Conservation (phyloP, 176 grass and related monocot genomes). For the Raddia guianensis region DNA sequence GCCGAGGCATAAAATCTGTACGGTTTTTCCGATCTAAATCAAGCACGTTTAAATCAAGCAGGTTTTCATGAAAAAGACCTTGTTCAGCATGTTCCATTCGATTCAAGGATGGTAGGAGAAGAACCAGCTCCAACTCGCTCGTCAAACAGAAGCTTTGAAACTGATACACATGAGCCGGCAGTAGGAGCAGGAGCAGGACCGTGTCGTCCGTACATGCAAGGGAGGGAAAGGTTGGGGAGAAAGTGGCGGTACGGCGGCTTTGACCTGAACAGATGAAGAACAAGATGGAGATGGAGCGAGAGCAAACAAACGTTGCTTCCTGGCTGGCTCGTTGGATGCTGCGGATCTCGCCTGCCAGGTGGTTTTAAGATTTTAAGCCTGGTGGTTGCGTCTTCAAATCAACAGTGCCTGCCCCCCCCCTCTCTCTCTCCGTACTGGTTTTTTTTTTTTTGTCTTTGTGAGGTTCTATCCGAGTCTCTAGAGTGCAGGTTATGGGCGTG, state of each 20-base stretch:
- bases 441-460: no score
- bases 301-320: neutral
- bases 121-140: neutral
- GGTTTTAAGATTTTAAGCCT: neutral
- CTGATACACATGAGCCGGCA: neutral
- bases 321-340: neutral
- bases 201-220: neutral
- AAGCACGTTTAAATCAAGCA: no score
- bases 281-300: neutral
- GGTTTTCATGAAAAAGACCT: no score
- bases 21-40: no score
- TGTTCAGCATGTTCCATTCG: no score
- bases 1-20: no score
- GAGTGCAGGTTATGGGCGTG: no score
- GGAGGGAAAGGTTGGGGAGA: neutral
- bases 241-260: neutral
- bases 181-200: neutral
- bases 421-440: no score
- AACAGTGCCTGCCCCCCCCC: neutral
- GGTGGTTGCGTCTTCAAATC: neutral
- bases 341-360: slow-evolving; percentile 7
- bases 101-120: no score
- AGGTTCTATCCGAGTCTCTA: no score
- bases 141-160: slow-evolving; percentile 37
- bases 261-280: neutral